Percentiles rank a stretch among this genome's conserved stretches.
phyloP scores from a whole-genome alignment of 257 asterid genomes.

The Capsicum chinense region DNA sequence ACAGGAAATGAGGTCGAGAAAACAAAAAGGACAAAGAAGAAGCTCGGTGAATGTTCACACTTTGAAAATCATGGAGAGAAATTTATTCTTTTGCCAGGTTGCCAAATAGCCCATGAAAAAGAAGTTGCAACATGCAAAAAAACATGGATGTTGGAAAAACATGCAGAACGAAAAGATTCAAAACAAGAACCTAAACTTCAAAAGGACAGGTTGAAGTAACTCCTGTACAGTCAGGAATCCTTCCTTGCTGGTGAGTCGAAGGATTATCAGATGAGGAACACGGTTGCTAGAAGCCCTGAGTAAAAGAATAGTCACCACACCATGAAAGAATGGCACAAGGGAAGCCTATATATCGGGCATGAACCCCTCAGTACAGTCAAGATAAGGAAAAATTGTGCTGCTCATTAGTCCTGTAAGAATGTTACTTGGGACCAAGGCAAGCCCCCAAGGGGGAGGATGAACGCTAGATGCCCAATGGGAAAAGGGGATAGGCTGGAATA shows the following conservation, averaged over 20 bases:
- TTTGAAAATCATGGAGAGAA: neutral
- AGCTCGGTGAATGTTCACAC: neutral
- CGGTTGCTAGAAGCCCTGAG: neutral
- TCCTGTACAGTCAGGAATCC: neutral
- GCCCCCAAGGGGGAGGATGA: neutral
- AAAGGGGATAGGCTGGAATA: neutral
- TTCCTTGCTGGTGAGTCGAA: neutral
- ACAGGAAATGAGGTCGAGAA: neutral
- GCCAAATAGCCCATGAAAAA: neutral
- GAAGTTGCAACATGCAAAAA: neutral
- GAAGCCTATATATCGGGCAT: neutral
- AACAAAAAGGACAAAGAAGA: neutral
- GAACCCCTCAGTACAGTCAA: neutral
- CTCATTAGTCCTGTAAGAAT: constrained; percentile 12
- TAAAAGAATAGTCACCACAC: neutral
- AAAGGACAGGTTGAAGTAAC: neutral
- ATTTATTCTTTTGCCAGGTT: neutral
- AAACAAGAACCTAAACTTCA: neutral
- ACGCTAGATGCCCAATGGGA: neutral
- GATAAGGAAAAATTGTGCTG: neutral
- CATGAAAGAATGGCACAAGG: neutral
- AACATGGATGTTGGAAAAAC: neutral
- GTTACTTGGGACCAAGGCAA: neutral
- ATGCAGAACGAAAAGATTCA: neutral
- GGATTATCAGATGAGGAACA: neutral